Conservation (phyloP, 139 green algal species). For the Protoeuglena noctilucae region DNA sequence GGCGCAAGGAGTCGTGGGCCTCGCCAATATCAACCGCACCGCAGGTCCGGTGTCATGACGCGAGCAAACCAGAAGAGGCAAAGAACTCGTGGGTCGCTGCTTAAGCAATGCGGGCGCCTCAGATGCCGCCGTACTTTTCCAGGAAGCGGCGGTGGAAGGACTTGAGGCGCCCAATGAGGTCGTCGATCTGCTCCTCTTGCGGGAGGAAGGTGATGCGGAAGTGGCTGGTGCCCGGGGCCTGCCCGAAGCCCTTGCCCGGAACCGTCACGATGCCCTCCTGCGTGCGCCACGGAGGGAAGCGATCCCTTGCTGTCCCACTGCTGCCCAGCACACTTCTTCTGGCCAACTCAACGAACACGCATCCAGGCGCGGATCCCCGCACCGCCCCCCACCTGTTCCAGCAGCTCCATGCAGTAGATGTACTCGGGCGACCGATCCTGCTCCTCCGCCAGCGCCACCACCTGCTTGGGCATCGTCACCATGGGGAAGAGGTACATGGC, state of each 20-base stretch:
- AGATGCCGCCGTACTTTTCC: constrained; percentile 26
- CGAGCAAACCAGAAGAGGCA: constrained; percentile 45
- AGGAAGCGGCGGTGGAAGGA: constrained; percentile 68
- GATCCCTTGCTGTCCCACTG: too few species aligned
- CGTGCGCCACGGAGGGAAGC: too few species aligned
- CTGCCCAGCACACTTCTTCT: too few species aligned
- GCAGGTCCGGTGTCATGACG: constrained; percentile 23
- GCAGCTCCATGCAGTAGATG: constrained; percentile 13
- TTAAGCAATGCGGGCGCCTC: constrained; percentile 10
- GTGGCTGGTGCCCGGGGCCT: constrained; percentile 30
- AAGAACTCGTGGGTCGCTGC: constrained; percentile 3
- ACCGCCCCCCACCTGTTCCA: too few species aligned
- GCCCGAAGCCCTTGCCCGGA: constrained; percentile 73
- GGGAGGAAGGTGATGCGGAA: constrained; percentile 39
- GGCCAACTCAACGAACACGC: too few species aligned
- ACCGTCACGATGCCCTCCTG: constrained; percentile 69
- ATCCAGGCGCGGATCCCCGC: too few species aligned
- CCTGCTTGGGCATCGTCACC: constrained; percentile 28
- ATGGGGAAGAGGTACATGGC: constrained; percentile 56
- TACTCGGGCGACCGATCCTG: constrained; percentile 5
- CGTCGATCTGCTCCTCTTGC: constrained; percentile 22
- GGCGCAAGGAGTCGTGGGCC: too few species aligned
- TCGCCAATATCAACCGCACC: too few species aligned
- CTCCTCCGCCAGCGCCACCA: constrained; percentile 3
- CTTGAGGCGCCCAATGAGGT: constrained; percentile 36